These are phyloP conservation scores for Naegleria fowleri DNA, from an alignment of 208 protist genomes.

Conservation along the genomic window DNA sequence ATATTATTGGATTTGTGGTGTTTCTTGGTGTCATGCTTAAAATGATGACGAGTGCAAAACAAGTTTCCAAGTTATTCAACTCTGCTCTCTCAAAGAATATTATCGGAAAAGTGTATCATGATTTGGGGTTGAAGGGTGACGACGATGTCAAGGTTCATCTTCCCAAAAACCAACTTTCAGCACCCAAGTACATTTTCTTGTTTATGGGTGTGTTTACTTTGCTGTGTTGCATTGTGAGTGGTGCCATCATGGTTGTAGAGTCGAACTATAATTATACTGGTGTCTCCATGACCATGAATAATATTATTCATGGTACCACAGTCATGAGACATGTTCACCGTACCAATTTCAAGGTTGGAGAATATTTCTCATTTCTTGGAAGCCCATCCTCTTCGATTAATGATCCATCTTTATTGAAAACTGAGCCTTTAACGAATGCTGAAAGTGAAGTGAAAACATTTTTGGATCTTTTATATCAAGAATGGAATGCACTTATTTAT, in stretches of 20 bases:
- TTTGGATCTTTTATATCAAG: background rate
- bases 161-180: background rate
- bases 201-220: background rate
- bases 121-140: background rate
- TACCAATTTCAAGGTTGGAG: background rate
- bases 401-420: background rate
- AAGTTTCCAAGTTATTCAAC: background rate
- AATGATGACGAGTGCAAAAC: background rate
- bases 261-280: background rate
- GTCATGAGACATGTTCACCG: background rate
- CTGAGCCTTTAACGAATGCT: background rate
- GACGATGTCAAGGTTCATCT: background rate
- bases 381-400: background rate
- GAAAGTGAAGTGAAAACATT: background rate
- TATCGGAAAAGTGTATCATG: background rate
- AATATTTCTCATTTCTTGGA: background rate
- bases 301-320: background rate
- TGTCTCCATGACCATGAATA: background rate
- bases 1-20: background rate
- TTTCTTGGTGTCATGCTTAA: background rate
- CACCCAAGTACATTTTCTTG: background rate
- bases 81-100: background rate
- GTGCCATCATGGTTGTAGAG: background rate
- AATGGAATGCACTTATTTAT: background rate
- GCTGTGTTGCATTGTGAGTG: background rate